A percentile compares a stretch with the other conserved stretches of the same genome.
Conservation (phyloP, 345 rosid species). For the Sisymbrium irio region DNA sequence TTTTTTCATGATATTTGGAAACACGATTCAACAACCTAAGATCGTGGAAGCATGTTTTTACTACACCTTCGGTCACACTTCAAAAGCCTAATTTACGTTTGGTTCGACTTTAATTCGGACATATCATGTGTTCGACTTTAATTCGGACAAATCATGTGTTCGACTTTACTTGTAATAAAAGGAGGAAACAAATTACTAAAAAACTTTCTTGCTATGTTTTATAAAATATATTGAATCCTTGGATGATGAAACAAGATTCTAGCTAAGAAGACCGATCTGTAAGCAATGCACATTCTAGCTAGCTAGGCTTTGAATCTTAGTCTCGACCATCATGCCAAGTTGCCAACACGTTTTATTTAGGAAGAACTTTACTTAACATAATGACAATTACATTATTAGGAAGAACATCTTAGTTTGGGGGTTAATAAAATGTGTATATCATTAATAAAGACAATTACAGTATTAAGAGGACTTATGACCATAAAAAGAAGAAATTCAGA, state of each 20-base stretch:
- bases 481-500: not conserved
- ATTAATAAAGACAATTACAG: not conserved
- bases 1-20: not conserved
- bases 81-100: slow-evolving; percentile 8
- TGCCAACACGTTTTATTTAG: not conserved
- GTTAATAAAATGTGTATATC: not conserved
- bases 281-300: not conserved
- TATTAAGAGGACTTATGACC: not conserved
- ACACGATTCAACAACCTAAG: slow-evolving; percentile 8
- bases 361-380: not conserved
- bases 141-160: not conserved
- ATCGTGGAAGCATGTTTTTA: slow-evolving; percentile 38
- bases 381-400: not conserved
- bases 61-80: not conserved
- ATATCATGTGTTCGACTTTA: slow-evolving; percentile 5
- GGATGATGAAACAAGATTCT: not conserved
- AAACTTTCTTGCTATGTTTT: too few species aligned
- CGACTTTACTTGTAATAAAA: slow-evolving; percentile 4
- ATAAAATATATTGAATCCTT: not conserved
- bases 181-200: too few species aligned
- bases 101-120: not conserved
- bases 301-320: not conserved
- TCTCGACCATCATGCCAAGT: slow-evolving; percentile 9
- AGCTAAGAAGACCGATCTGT: not conserved
- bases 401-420: not conserved